phyloP scores from a whole-genome alignment of 257 asterid species.

The Apocynum venetum region DNA sequence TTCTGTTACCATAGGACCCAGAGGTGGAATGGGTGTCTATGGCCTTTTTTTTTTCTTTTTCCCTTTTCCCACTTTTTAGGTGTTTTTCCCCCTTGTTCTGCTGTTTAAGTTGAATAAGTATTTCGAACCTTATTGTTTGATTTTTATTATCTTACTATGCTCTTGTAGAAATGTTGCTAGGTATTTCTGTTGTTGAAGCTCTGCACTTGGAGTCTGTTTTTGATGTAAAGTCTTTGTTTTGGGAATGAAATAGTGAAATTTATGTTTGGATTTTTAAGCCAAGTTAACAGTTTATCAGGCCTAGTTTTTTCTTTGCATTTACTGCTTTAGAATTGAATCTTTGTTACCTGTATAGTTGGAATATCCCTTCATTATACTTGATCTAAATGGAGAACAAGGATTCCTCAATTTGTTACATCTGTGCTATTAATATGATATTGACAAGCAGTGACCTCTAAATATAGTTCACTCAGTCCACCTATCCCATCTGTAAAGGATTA shows the following conservation, averaged over 20 bases:
- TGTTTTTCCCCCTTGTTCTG: neutral
- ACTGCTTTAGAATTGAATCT: neutral
- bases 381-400: neutral
- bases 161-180: neutral
- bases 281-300: neutral
- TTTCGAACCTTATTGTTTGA: neutral
- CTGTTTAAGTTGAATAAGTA: neutral
- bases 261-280: neutral
- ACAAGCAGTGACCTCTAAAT: neutral
- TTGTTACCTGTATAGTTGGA: neutral
- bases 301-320: neutral
- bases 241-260: neutral
- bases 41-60: neutral
- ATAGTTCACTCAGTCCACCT: neutral
- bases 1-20: conserved; percentile 91
- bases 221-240: neutral
- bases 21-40: conserved; percentile 33
- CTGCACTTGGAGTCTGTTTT: neutral
- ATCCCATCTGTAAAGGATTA: neutral
- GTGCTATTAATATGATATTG: neutral
- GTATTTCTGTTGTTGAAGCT: neutral
- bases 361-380: neutral
- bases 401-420: neutral
- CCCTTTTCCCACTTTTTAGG: neutral
- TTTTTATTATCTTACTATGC: neutral